These are phyloP conservation scores for Arthonia radiata DNA, from an alignment of 495 filamentous ascomycete genomes.

Conservation along the genomic window DNA sequence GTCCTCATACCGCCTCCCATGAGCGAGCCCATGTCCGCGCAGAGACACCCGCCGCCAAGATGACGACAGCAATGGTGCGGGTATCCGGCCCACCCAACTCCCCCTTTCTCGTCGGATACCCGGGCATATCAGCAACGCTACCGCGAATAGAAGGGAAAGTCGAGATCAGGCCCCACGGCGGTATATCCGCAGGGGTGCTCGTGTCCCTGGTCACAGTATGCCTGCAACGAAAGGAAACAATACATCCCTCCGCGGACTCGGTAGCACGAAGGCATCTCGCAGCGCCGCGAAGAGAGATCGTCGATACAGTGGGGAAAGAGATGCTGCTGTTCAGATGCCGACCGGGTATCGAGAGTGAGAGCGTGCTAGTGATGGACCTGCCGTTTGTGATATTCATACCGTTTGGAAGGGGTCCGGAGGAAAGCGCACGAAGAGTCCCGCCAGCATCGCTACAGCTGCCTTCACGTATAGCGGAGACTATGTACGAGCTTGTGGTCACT, in stretches of 20 bases:
- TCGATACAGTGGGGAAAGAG: conserved; percentile 85
- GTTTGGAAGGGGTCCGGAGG: conserved; percentile 69
- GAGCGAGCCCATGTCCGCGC: too few relatives aligned
- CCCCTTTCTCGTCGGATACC: conserved; percentile 89
- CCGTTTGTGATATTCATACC: conserved; percentile 96
- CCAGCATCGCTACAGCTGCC: conserved; percentile 79
- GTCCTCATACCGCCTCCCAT: too few relatives aligned
- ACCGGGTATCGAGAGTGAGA: conserved; percentile 60
- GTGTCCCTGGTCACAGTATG: conserved; percentile 88
- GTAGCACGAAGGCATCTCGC: conserved; percentile 79
- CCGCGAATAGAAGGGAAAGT: conserved; percentile 94
- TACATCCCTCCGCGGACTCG: conserved; percentile 86
- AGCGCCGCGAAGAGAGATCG: conserved; percentile 73
- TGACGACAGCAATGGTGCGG: conserved; percentile 78
- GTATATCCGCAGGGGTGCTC: conserved; percentile 64
- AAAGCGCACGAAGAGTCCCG: conserved; percentile 67
- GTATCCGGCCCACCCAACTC: conserved; percentile 94
- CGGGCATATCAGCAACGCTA: conserved; percentile 91
- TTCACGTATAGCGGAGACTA: conserved; percentile 83
- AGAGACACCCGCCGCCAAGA: too few relatives aligned
- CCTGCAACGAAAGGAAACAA: conserved; percentile 78
- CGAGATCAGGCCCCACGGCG: conserved; percentile 70
- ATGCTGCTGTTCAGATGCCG: conserved; percentile 74
- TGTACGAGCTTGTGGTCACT: conserved; percentile 84
- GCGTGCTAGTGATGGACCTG: conserved; percentile 86